These are phyloP conservation scores for Tuctoria greenei DNA, from an alignment of 176 grass and related monocot species.

Conservation along the genomic window DNA sequence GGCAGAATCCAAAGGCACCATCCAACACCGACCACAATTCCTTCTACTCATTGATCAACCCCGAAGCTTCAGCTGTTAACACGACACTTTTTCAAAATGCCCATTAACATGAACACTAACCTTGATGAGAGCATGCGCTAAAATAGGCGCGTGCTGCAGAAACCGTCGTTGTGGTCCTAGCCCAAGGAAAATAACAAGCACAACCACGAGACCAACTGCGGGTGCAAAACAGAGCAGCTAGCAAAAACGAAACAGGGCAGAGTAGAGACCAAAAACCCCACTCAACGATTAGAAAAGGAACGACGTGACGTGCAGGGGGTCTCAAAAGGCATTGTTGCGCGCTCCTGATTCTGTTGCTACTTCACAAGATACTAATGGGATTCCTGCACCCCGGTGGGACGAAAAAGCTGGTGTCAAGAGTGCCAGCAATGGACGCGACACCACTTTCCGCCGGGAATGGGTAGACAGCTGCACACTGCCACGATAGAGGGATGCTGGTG, in stretches of 20 bases:
- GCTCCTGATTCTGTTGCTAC: too few species aligned
- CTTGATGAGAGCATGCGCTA: background rate
- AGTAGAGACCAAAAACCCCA: too few species aligned
- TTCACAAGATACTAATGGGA: too few species aligned
- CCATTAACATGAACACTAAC: background rate
- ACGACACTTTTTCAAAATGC: too few species aligned
- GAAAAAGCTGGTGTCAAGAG: too few species aligned
- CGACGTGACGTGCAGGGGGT: too few species aligned
- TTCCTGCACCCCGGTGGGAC: too few species aligned
- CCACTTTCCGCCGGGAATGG: too few species aligned
- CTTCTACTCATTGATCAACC: background rate
- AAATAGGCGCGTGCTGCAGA: background rate
- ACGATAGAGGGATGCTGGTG: background rate
- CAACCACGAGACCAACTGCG: background rate
- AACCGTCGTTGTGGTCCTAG: background rate
- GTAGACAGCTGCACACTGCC: too few species aligned
- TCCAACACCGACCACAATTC: background rate
- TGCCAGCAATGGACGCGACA: too few species aligned
- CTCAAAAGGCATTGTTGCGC: too few species aligned
- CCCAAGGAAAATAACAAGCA: background rate
- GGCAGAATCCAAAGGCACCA: background rate
- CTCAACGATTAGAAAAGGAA: background rate
- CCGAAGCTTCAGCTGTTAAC: too few species aligned
- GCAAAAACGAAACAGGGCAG: background rate
- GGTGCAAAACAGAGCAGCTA: constrained; percentile 3